Evolutionary conservation across 345 rosid species (phyloP), one percentile per base, ranked within the genome.

Genomic region (Brassica rapa): DNA sequence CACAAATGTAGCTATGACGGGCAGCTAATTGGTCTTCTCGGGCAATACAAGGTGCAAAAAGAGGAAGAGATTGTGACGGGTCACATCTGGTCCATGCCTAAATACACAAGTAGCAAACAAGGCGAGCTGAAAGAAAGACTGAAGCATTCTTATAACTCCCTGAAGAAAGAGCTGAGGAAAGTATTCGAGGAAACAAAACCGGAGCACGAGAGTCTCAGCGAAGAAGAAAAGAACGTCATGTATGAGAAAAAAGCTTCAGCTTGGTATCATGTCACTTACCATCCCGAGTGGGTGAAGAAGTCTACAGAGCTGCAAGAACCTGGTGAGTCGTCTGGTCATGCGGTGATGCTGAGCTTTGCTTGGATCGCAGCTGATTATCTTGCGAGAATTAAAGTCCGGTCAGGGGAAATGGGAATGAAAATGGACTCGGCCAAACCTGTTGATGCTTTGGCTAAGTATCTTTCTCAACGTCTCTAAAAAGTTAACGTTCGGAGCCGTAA

Each of bases 31-130:
- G 93, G 96, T 60, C 94, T 92, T 53, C 59, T 53, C 24, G 59
- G 59, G 24, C 59, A 53, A 2, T 53, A 94, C 72, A 88, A 89
- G 71, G 98, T 94, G 56, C 88, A 83, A 63, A 84, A 85, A 74
- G 99, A 93, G 83, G 99, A 91, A 76, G 99, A 93, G 89, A 51
- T 95, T 11, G 94, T 95, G 43, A 95, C 98, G 0, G 99, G 99
- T 27, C 94, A 95, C 11, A 81, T 95, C 70, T 95, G 98, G 98
- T 95, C 98, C 23, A 93, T 95, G 98, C 94, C 92, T 0, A 89
- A 84, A 67, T 82, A 86, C 71, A 73, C 29, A 39, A 88, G 99
- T 83, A 81, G 86, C 75, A 91, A 88, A 83, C 89, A 88, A 72
- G 96, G 93, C 12, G 94, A 93, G 0, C 77, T 95, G 62, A 87